Evolutionary conservation across 2,329 filamentous ascomycete species (phyloP), one percentile per base, ranked within the genome.

Genomic region (Colletotrichum sojae): DNA sequence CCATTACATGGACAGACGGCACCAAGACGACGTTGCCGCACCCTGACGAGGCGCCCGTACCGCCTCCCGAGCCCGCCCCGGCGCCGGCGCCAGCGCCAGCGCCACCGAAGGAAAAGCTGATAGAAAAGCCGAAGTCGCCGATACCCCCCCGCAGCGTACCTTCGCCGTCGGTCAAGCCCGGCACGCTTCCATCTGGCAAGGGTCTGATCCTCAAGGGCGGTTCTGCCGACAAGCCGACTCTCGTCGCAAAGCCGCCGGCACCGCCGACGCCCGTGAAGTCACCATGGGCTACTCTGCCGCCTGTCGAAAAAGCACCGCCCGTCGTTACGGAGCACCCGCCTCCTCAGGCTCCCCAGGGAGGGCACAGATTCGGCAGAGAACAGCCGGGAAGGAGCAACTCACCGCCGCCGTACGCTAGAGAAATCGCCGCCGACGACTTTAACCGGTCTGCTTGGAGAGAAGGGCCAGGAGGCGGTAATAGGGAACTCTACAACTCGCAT

Each of bases 391-490:
- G 91, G 70, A 83, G 83, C 61, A 83, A 84, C 72, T 83, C 83
- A 18, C 84, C 85, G 58, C 85, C 84, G 18, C 84, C 76, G 31
- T 46, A 84, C 20, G 87, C 92, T 0, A 94, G 94, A 76, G 95
- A 98, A 77, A 97, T 98, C 71, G 94, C 94, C 6, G 93, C 95
- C 0, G 96, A 98, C 78, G 95, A 97, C 73, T 98, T 98, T 76
- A 97, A 92, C 78, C 89, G 96, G 71, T 89, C 91, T 60, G 88
- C 91, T 40, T 97, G 93, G 91, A 88, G 92, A 75, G 94, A 97
- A 71, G 88, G 90, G 5, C 85, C 86, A 43, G 77, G 84, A 0
- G 85, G 88, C 64, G 85, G 87, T 12, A 90, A 89, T 71, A 87
- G 93, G 65, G 95, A 98, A 78, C 84, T 98, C 0, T 98, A 91